phyloP scores from a whole-genome alignment of 1,139 yeast genomes.

The Pichia sp. region DNA sequence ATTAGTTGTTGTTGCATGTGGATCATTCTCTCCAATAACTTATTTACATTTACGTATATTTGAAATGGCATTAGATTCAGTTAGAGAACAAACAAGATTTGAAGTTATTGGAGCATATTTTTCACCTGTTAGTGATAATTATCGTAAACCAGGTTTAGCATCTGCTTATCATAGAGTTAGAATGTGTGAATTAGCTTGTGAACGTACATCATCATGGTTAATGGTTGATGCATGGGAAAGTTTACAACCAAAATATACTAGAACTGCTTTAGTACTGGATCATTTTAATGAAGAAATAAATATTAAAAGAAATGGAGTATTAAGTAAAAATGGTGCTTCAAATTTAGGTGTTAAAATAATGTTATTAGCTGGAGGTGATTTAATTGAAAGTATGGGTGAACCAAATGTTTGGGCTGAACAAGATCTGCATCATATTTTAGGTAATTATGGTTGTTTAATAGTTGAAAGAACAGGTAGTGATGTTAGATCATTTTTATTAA shows the following conservation, averaged over 20 bases:
- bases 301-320: conserved; percentile 81
- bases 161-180: conserved; percentile 84
- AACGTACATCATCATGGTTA: conserved; percentile 91
- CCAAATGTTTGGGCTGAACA: conserved; percentile 98
- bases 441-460: conserved; percentile 91
- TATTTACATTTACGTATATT: conserved; percentile 94
- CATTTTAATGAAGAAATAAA: conserved; percentile 96
- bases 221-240: conserved; percentile 99
- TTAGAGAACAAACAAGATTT: conserved; percentile 83
- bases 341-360: conserved; percentile 76
- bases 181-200: conserved; percentile 98
- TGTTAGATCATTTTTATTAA: conserved; percentile 81
- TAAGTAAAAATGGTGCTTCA: conserved; percentile 55
- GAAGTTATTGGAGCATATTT: conserved; percentile 96
- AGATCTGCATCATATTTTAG: conserved; percentile 90
- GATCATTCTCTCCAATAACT: conserved; percentile 93
- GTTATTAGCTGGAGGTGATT: conserved; percentile 96
- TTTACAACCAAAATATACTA: conserved; percentile 79
- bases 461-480: conserved; percentile 97
- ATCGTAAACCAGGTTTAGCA: conserved; percentile 90
- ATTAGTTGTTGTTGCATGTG: conserved; percentile 92
- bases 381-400: conserved; percentile 98
- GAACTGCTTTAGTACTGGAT: conserved; percentile 93
- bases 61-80: conserved; percentile 94
- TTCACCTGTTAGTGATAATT: conserved; percentile 95